A percentile compares a stretch with the other conserved stretches of the same genome.
Evolutionary conservation across 306 rosid species (phyloP).

Genomic region (Citrullus amarus): DNA sequence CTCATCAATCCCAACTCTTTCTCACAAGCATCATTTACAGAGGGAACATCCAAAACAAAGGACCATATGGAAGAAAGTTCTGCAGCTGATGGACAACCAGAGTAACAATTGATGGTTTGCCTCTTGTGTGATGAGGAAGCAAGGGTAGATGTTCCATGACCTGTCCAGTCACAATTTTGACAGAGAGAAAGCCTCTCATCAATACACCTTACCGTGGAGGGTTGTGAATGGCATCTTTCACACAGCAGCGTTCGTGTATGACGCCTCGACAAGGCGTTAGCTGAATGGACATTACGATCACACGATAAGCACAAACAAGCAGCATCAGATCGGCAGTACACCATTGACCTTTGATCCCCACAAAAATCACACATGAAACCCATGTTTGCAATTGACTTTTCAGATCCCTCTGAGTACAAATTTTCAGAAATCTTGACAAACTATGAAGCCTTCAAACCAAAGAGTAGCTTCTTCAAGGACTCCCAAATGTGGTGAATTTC

Average conservation of each 20-base stretch:
- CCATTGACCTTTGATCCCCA: conserved; percentile 80
- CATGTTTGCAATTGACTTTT: conserved; percentile 35
- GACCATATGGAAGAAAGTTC: conserved; percentile 90
- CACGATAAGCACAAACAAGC: conserved; percentile 92
- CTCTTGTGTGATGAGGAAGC: conserved; percentile 62
- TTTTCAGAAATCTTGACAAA: conserved; percentile 11
- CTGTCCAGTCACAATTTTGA: conserved; percentile 94
- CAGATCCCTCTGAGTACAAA: conserved; percentile 14
- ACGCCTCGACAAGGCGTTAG: conserved; percentile 83
- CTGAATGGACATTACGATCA: conserved; percentile 89
- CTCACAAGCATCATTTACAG: conserved; percentile 67
- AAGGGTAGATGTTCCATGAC: conserved; percentile 51
- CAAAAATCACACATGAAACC: conserved; percentile 85
- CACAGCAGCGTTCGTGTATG: conserved; percentile 80
- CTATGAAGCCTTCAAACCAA: not conserved
- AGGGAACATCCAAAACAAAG: conserved; percentile 48
- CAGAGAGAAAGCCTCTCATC: conserved; percentile 80
- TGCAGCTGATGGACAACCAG: conserved; percentile 88
- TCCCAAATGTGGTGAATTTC: not conserved
- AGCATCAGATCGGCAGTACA: conserved; percentile 83
- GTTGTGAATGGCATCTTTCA: conserved; percentile 74
- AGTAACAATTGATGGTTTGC: conserved; percentile 63
- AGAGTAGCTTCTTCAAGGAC: not conserved
- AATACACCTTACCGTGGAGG: conserved; percentile 62
- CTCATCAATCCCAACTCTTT: conserved; percentile 80